Evolutionary conservation across 2,329 filamentous ascomycete genomes (phyloP).

Genomic region (Oidium heveae): DNA sequence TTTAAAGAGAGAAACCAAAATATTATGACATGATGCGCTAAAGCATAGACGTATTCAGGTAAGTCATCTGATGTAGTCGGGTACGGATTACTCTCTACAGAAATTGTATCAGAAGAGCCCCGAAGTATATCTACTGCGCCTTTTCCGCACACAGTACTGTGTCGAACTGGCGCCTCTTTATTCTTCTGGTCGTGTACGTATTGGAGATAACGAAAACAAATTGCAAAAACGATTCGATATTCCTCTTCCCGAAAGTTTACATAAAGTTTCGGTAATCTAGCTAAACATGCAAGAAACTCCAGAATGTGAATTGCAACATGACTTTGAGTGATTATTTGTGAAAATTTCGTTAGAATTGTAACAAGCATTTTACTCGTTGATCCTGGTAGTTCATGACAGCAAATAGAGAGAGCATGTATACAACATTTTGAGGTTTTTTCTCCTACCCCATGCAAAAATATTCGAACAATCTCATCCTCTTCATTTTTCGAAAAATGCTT

Average conservation of each 20-base stretch:
- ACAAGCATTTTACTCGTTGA: slow-evolving; percentile 71
- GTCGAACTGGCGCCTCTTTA: slow-evolving; percentile 14
- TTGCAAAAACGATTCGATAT: slow-evolving; percentile 81
- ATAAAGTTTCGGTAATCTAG: slow-evolving; percentile 61
- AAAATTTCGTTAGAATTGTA: slow-evolving; percentile 75
- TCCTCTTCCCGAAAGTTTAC: slow-evolving; percentile 79
- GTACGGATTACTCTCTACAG: slow-evolving; percentile 17
- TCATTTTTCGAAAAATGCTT: slow-evolving; percentile 60
- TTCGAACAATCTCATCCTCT: slow-evolving; percentile 68
- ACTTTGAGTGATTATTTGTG: slow-evolving; percentile 82
- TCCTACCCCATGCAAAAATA: slow-evolving; percentile 68
- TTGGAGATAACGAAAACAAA: slow-evolving; percentile 82
- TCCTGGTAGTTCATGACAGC: slow-evolving; percentile 76
- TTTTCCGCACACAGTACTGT: slow-evolving; percentile 14
- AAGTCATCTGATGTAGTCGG: slow-evolving; percentile 40
- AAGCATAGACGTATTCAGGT: slow-evolving; percentile 76
- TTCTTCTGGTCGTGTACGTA: slow-evolving; percentile 45
- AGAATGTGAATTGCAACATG: slow-evolving; percentile 83
- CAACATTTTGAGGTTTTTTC: slow-evolving; percentile 77
- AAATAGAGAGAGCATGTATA: slow-evolving; percentile 83
- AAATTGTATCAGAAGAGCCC: slow-evolving; percentile 19
- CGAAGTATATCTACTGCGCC: slow-evolving; percentile 5
- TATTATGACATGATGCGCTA: slow-evolving; percentile 85
- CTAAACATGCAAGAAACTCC: slow-evolving; percentile 78
- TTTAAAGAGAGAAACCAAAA: slow-evolving; percentile 93